Evolutionary conservation across 129 eudicot genomes (phyloP), one percentile per base, ranked within the genome.

Genomic region (Escallonia herrerae): DNA sequence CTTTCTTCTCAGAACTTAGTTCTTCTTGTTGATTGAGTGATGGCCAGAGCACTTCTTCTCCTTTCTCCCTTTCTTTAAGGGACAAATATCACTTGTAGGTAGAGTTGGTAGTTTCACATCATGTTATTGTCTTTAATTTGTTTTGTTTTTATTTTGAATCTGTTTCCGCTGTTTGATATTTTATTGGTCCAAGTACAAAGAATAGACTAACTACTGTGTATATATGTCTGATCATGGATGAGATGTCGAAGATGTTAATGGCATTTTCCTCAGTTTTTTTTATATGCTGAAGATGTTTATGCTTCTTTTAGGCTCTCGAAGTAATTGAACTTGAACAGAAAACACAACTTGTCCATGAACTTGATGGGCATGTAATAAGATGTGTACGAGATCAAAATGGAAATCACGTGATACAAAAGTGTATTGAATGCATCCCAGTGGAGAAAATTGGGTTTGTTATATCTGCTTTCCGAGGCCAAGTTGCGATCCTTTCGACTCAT

Each of bases 341-440:
- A 70, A 63, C 59, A 1, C 61, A 58, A 65, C 71, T 83, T 59
- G 80, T 76, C 14, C 40, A 33, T 6, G 90, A 83, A 52, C 81
- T 83, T 47, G 83, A 83, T 74, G 86, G 86, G 12, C 76, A 76
- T 66, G 86, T 83, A 38, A 66, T 80, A 66, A 56, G 76, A 46
- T 80, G 85, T 59, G 83, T 83, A 37, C 83, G 74, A 8, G 86
- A 83, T 77, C 85, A 83, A 60, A 83, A 83, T 56, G 90, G 86
- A 61, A 83, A 83, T 53, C 90, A 83, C 63, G 90, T 83, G 7
- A 83, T 83, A 67, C 90, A 83, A 40, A 83, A 83, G 64, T 83
- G 86, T 45, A 80, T 83, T 60, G 83, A 83, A 45, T 57, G 80
- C 56, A 40, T 83, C 48, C 90, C 90, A 6, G 48, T 46, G 10